These are phyloP conservation scores for Lecanosticta acicola DNA, from an alignment of 2,329 filamentous ascomycete genomes.

Conservation along the genomic window DNA sequence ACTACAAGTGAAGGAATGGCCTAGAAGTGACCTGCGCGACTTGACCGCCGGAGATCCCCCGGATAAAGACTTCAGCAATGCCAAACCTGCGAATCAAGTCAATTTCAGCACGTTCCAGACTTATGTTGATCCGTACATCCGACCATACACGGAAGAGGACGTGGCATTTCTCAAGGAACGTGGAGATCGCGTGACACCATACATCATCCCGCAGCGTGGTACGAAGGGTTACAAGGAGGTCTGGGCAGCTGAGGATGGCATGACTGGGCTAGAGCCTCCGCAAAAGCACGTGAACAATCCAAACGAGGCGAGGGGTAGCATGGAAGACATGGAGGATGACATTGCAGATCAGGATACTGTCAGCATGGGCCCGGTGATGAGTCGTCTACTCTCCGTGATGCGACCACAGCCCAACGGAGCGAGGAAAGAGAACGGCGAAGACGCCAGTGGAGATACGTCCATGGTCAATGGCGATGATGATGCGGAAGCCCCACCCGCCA, in stretches of 20 bases:
- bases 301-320: conserved; percentile 77
- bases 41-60: conserved; percentile 84
- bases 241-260: conserved; percentile 90
- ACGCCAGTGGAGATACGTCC: conserved; percentile 41
- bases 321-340: conserved; percentile 82
- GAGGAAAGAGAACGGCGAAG: conserved; percentile 47
- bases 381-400: conserved; percentile 72
- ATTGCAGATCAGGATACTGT: conserved; percentile 83
- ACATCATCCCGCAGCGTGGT: conserved; percentile 78
- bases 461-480: conserved; percentile 39
- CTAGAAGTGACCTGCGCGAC: conserved; percentile 71
- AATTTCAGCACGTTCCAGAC: conserved; percentile 88
- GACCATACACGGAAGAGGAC: conserved; percentile 86
- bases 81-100: conserved; percentile 90
- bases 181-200: conserved; percentile 76
- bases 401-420: conserved; percentile 58
- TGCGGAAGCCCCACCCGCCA: conserved; percentile 18
- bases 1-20: conserved; percentile 80
- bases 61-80: conserved; percentile 90
- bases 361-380: conserved; percentile 79
- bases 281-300: conserved; percentile 61
- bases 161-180: conserved; percentile 82
- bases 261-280: conserved; percentile 65
- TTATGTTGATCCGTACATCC: conserved; percentile 86
- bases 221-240: conserved; percentile 81